Conservation (phyloP, 2,329 filamentous ascomycete species). For the Curvularia eragrostidis region DNA sequence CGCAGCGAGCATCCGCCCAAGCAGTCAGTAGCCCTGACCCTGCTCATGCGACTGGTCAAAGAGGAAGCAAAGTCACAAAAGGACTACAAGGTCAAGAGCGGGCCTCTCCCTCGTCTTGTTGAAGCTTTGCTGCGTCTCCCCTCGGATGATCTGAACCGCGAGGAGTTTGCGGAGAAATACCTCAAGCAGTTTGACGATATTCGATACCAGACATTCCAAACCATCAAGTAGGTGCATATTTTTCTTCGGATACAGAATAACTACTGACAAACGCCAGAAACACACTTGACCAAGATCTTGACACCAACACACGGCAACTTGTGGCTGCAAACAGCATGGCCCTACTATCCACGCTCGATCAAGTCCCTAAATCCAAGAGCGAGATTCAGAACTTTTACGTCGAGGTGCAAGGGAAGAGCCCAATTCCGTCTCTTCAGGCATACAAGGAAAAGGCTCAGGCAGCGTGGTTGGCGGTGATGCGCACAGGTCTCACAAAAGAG, state of each 20-base stretch:
- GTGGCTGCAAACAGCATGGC: constrained; percentile 62
- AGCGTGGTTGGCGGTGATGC: constrained; percentile 82
- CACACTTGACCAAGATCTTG: constrained; percentile 42
- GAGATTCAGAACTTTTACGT: constrained; percentile 75
- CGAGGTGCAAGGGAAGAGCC: constrained; percentile 69
- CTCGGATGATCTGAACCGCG: constrained; percentile 65
- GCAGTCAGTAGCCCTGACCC: constrained; percentile 72
- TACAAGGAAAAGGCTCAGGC: constrained; percentile 84
- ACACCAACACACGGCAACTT: constrained; percentile 28
- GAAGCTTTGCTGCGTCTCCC: constrained; percentile 65
- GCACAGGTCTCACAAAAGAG: constrained; percentile 68
- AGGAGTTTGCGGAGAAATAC: constrained; percentile 79
- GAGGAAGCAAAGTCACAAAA: constrained; percentile 63
- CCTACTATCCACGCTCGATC: constrained; percentile 71
- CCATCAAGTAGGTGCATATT: constrained; percentile 67
- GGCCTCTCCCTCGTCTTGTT: constrained; percentile 71
- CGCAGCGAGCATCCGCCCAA: constrained; percentile 65
- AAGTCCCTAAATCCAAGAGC: constrained; percentile 70
- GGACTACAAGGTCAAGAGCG: constrained; percentile 70
- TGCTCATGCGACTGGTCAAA: constrained; percentile 85
- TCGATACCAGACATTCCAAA: constrained; percentile 79
- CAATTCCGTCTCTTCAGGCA: constrained; percentile 64
- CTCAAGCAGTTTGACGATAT: constrained; percentile 83
- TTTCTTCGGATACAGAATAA: not conserved
- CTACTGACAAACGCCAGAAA: constrained; percentile 16